A percentile compares a stretch with the other conserved stretches of the same genome.
Evolutionary conservation across 2,329 filamentous ascomycete species (phyloP).

Genomic region (Sclerotinia sclerotiorum): DNA sequence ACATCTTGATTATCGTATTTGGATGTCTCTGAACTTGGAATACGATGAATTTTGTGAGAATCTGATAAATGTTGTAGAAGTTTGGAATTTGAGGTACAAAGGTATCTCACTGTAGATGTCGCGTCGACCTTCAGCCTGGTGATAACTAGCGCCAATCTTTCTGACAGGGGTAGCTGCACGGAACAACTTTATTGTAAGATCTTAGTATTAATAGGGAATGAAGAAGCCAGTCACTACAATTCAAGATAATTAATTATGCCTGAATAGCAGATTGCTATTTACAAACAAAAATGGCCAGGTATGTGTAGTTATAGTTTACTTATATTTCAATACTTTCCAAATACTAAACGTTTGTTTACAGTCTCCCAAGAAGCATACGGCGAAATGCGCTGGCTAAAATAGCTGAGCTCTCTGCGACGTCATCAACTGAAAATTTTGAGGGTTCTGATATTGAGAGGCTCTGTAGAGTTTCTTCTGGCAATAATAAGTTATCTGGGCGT

Average conservation of each 20-base stretch:
- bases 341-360: constrained; percentile 23
- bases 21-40: constrained; percentile 14
- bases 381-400: constrained; percentile 65
- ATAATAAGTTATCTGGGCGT: constrained; percentile 46
- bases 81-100: constrained; percentile 24
- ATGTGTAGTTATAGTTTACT: background rate
- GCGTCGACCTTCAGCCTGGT: constrained; percentile 35
- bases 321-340: background rate
- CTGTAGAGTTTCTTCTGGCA: constrained; percentile 56
- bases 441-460: constrained; percentile 63
- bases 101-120: constrained; percentile 25
- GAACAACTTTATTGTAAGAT: background rate
- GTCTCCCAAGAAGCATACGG: constrained; percentile 55
- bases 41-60: constrained; percentile 10
- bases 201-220: background rate
- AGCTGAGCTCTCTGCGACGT: constrained; percentile 59
- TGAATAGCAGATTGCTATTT: background rate
- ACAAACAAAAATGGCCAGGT: constrained; percentile 18
- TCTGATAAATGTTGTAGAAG: constrained; percentile 16
- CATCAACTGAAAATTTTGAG: constrained; percentile 55
- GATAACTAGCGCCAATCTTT: constrained; percentile 23
- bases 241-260: background rate
- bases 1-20: constrained; percentile 47
- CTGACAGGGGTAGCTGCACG: constrained; percentile 35
- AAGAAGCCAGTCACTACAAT: background rate